Percentiles rank a stretch among this genome's conserved stretches.
phyloP scores from a whole-genome alignment of 768 basidiomycete genomes.

The Serendipita indica region DNA sequence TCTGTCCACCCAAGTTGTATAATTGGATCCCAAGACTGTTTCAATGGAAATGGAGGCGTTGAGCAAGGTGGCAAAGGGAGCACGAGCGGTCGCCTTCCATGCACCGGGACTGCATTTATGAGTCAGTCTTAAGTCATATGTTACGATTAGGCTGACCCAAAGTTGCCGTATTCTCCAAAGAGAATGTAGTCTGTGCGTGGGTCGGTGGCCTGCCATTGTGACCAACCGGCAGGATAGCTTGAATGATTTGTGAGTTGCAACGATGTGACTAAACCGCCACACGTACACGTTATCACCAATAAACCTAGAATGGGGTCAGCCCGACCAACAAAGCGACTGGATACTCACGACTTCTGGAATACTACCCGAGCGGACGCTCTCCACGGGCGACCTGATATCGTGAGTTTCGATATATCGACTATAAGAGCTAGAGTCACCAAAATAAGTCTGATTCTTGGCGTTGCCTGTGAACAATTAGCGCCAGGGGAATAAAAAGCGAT shows the following conservation, averaged over 20 bases:
- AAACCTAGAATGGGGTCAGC: slow-evolving; percentile 19
- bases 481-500: background rate
- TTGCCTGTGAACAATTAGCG: background rate
- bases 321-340: background rate
- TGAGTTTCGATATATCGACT: slow-evolving; percentile 4
- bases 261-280: background rate
- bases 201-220: slow-evolving; percentile 10
- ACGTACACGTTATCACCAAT: background rate
- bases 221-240: slow-evolving; percentile 13
- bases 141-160: background rate
- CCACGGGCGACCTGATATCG: background rate
- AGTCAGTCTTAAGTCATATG: background rate
- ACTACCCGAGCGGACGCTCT: slow-evolving; percentile 26
- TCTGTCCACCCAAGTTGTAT: background rate
- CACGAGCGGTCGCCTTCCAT: background rate
- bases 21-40: slow-evolving; percentile 1
- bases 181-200: slow-evolving; percentile 13
- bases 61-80: background rate
- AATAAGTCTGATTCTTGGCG: slow-evolving; percentile 25
- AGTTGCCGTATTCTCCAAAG: slow-evolving; percentile 12
- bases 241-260: background rate
- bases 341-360: slow-evolving; percentile 29
- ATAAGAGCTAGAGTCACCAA: slow-evolving; percentile 17
- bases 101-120: background rate
- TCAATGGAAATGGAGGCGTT: background rate